Percentiles rank a stretch among this genome's conserved stretches.
Conservation (phyloP, 1,284 basidiomycete genomes). For the Trametes pubescens region DNA sequence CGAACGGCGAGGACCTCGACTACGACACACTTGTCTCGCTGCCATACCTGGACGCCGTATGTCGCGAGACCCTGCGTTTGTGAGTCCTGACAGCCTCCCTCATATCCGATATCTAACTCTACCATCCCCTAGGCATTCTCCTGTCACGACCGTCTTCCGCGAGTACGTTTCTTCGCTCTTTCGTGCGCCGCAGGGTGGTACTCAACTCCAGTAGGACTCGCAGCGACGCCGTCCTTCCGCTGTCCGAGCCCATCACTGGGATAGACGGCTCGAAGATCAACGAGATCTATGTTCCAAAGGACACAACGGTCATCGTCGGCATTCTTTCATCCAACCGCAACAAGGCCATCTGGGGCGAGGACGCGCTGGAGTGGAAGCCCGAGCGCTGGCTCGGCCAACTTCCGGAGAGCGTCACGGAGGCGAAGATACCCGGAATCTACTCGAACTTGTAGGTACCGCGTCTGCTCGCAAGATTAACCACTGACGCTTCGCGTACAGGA, state of each 20-base stretch:
- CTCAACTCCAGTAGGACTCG: constrained; percentile 25
- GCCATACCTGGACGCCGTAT: constrained; percentile 33
- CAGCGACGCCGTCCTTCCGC: constrained; percentile 33
- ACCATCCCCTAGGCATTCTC: neutral
- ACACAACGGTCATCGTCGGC: constrained; percentile 25
- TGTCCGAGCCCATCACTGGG: constrained; percentile 25
- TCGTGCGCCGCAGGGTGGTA: neutral
- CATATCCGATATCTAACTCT: neutral
- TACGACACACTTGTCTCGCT: constrained; percentile 31
- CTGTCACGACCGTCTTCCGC: constrained; percentile 8
- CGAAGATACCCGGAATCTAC: constrained; percentile 32
- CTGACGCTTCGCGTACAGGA: constrained; percentile 28
- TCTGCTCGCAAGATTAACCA: no score
- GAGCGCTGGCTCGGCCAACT: constrained; percentile 33
- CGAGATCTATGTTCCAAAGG: constrained; percentile 28
- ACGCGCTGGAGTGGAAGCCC: constrained; percentile 36
- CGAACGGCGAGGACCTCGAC: constrained; percentile 19
- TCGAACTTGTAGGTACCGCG: constrained; percentile 29
- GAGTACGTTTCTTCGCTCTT: constrained; percentile 1
- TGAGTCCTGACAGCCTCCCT: constrained; percentile 7
- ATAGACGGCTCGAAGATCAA: constrained; percentile 24
- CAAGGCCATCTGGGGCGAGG: constrained; percentile 35
- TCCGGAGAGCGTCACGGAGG: constrained; percentile 23
- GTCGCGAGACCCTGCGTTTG: constrained; percentile 31
- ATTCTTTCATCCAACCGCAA: constrained; percentile 30